These are phyloP conservation scores for Penicillium sp. DNA, from an alignment of 2,329 filamentous ascomycete species.

Conservation along the genomic window DNA sequence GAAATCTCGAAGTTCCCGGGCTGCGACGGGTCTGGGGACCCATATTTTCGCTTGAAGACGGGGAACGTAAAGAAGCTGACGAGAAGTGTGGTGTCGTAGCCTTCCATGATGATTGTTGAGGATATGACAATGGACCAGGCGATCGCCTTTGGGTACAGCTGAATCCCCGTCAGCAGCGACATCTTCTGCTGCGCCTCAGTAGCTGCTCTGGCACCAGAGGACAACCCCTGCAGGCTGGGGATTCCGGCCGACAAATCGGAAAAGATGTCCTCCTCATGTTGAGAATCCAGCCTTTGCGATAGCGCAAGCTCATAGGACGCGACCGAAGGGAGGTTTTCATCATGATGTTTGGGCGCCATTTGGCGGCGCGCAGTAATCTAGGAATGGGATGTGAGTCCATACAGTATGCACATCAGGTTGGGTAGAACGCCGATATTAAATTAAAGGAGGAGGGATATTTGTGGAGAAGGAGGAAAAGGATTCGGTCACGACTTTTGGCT, in stretches of 20 bases:
- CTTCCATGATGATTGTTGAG: neutral
- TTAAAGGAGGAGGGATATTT: too few relatives aligned
- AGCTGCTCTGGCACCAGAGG: neutral
- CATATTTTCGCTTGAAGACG: neutral
- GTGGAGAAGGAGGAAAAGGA: too few relatives aligned
- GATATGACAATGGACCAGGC: neutral
- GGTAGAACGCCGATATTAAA: neutral
- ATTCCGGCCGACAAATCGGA: neutral
- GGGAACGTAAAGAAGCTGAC: neutral
- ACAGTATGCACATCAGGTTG: constrained; percentile 22
- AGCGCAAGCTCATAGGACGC: too few relatives aligned
- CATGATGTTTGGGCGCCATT: too few relatives aligned
- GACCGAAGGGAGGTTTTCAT: too few relatives aligned
- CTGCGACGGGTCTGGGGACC: neutral
- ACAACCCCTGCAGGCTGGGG: neutral
- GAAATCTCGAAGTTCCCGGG: neutral
- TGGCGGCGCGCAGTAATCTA: too few relatives aligned
- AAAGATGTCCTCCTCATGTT: neutral
- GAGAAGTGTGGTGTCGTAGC: neutral
- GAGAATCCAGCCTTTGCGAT: too few relatives aligned
- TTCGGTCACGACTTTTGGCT: too few relatives aligned
- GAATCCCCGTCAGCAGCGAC: neutral
- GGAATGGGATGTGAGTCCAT: too few relatives aligned
- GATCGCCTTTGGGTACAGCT: constrained; percentile 1
- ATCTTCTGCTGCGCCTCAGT: neutral